Evolutionary conservation across 2,329 filamentous ascomycete species (phyloP).

Genomic region (Nannizzia gypsea): DNA sequence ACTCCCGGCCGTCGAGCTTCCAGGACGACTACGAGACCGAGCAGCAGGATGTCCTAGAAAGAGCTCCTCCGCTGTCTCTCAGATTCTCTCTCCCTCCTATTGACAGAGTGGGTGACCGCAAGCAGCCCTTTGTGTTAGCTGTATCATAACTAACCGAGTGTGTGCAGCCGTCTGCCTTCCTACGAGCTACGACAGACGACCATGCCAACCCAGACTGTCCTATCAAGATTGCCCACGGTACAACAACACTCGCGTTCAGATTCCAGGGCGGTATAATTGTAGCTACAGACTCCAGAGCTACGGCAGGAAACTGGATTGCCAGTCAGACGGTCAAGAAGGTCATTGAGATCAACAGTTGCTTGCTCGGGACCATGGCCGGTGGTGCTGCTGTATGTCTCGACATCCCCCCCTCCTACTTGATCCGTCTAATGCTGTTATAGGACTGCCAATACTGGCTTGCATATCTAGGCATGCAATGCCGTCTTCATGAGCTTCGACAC

Average conservation of each 20-base stretch:
- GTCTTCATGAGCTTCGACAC: conserved; percentile 96
- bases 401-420: neutral
- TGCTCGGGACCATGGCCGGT: conserved; percentile 96
- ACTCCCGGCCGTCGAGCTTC: conserved; percentile 66
- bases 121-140: neutral
- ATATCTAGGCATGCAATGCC: conserved; percentile 97
- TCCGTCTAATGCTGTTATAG: conserved; percentile 28
- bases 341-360: conserved; percentile 90
- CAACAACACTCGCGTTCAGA: conserved; percentile 92
- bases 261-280: conserved; percentile 99
- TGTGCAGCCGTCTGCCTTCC: conserved; percentile 73
- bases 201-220: conserved; percentile 91
- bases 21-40: conserved; percentile 65
- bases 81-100: conserved; percentile 93
- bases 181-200: conserved; percentile 94
- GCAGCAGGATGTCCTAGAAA: conserved; percentile 59
- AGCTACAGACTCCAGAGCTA: conserved; percentile 92
- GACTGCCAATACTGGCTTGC: conserved; percentile 99
- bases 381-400: conserved; percentile 63
- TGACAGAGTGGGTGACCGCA: conserved; percentile 52
- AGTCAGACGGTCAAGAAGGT: conserved; percentile 99
- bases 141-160: neutral
- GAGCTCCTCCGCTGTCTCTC: conserved; percentile 65
- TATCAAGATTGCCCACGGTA: conserved; percentile 99
- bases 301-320: conserved; percentile 97